phyloP scores from a whole-genome alignment of 768 basidiomycete genomes.

The Tylopilus plumbeoviolaceoides region DNA sequence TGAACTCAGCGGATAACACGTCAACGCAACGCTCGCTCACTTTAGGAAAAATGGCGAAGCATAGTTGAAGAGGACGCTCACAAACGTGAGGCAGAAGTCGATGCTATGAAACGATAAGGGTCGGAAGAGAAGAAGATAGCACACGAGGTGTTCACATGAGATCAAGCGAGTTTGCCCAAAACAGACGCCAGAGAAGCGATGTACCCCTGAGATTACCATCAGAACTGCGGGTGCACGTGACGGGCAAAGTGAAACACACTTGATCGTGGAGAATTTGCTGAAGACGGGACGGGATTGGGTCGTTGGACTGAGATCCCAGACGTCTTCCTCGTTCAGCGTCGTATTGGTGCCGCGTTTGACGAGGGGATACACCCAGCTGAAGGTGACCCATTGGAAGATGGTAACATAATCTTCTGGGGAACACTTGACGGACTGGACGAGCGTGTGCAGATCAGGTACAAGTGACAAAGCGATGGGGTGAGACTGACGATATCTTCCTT shows the following conservation, averaged over 20 bases:
- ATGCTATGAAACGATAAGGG: constrained; percentile 32
- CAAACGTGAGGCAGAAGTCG: constrained; percentile 63
- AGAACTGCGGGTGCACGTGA: not conserved
- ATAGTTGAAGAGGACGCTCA: constrained; percentile 75
- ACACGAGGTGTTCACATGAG: constrained; percentile 28
- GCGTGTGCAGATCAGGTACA: not conserved
- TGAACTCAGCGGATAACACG: not conserved
- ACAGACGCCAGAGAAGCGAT: constrained; percentile 40
- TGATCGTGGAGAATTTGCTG: constrained; percentile 36
- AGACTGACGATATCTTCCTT: constrained; percentile 59
- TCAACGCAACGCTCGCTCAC: constrained; percentile 29
- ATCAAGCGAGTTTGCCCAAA: constrained; percentile 45
- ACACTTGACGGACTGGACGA: constrained; percentile 23
- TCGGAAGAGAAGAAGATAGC: not conserved
- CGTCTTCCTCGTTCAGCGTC: constrained; percentile 66
- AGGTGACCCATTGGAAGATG: constrained; percentile 68
- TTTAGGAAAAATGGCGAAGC: constrained; percentile 83
- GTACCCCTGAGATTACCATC: constrained; percentile 13
- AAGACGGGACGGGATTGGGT: constrained; percentile 66
- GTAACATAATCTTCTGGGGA: constrained; percentile 72
- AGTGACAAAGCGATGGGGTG: not conserved
- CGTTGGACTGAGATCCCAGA: constrained; percentile 68
- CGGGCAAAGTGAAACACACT: constrained; percentile 4
- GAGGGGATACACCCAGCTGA: constrained; percentile 68
- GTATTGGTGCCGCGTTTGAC: constrained; percentile 45